Base-by-base conservation (phyloP, 345 rosid genomes). In the Fremontodendron californicum region DNA sequence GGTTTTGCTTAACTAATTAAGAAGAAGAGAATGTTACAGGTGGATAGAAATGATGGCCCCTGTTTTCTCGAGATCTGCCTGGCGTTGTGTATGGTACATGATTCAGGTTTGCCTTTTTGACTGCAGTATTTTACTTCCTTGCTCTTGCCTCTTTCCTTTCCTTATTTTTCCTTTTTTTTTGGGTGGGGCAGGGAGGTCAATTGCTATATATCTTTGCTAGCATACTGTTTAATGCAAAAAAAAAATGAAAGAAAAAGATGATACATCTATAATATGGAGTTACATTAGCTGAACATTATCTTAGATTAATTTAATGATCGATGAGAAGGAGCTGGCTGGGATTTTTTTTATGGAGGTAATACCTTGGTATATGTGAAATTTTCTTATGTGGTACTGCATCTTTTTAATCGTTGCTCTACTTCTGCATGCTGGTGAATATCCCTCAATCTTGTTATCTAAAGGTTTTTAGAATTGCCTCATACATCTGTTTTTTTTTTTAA, bases 41-140 rank as follows among this genome's bases (percentile, higher is more conserved):
- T 90, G 92, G 92, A 87, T 90, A 43, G 94, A 90, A 80, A 87
- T 90, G 94, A 90, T 90, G 94, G 92, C 94, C 51, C 91, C 92
- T 4, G 94, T 90, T 75, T 90, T 90, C 88, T 89, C 94, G 0
- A 87, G 83, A 78, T 88, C 84, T 76, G 86, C 94, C 4, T 90
- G 94, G 94, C 92, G 87, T 31, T 90, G 94, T 70, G 91, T 84
- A 23, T 90, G 94, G 93, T 85, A 89, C 73, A 83, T 91, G 94
- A 89, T 91, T 74, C 94, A 91, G 90, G 94, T 89, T 39, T 58
- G 74, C 43, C 13, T 6, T 73, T 19, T 12, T 21, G 9, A 42
- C 52, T 45, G 35, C 52, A 11, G 31, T 29, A 8, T 4, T 48
- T 46, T 46, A 46, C 57, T 70, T 16, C 29, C 16, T 58, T 27